Percentiles rank a stretch among this genome's conserved stretches.
Evolutionary conservation across 345 rosid genomes (phyloP).

Genomic region (Citrus glauca): DNA sequence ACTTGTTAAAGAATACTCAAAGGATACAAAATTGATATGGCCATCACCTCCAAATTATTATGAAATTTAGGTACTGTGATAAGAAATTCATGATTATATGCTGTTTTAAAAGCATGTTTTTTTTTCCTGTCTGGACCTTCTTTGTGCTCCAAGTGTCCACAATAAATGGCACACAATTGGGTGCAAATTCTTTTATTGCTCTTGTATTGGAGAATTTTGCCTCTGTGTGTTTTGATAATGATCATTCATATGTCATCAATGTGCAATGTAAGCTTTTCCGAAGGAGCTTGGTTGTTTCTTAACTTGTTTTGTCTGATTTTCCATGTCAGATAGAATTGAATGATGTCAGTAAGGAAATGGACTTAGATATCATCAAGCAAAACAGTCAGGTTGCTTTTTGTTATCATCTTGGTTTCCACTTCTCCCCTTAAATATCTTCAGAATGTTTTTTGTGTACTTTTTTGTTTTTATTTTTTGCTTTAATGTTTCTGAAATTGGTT

Average conservation of each 20-base stretch:
- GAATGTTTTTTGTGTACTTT: not conserved
- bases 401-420: not conserved
- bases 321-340: conserved; percentile 82
- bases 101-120: not conserved
- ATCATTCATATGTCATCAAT: not conserved
- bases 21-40: not conserved
- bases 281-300: not conserved
- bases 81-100: not conserved
- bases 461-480: not conserved
- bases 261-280: not conserved
- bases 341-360: conserved; percentile 99
- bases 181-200: not conserved
- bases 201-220: not conserved
- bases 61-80: not conserved
- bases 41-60: not conserved
- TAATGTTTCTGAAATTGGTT: conserved; percentile 15
- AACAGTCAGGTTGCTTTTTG: conserved; percentile 72
- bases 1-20: not conserved
- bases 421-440: conserved; percentile 1
- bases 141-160: not conserved
- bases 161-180: not conserved
- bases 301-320: conserved; percentile 2
- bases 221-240: not conserved
- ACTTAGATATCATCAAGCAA: conserved; percentile 95
- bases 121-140: not conserved